These are phyloP conservation scores for Rhizophora mangle DNA, from an alignment of 345 rosid species.

Conservation along the genomic window DNA sequence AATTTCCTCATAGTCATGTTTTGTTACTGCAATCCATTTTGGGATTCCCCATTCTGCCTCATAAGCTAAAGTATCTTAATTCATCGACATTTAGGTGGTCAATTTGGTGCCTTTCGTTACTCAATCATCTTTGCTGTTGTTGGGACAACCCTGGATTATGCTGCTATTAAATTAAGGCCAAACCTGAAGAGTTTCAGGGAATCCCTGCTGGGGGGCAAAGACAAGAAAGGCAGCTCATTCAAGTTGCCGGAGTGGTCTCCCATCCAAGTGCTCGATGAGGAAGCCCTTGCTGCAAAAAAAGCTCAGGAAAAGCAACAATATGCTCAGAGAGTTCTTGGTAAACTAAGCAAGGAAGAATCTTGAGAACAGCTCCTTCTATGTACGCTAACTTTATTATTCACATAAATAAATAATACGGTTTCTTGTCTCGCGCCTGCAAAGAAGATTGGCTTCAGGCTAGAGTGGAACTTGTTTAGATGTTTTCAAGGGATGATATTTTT, in stretches of 20 bases:
- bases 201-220: conserved; percentile 17
- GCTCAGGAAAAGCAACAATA: conserved; percentile 56
- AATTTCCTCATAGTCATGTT: too few species aligned
- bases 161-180: conserved; percentile 48
- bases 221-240: conserved; percentile 32
- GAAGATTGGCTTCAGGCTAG: neutral
- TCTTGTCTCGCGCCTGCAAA: neutral
- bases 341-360: conserved; percentile 64
- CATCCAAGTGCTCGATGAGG: conserved; percentile 75
- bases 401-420: neutral
- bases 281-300: conserved; percentile 68
- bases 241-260: conserved; percentile 87
- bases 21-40: too few species aligned
- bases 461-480: neutral
- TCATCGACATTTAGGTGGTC: conserved; percentile 57
- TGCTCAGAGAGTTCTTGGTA: conserved; percentile 39
- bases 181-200: conserved; percentile 28
- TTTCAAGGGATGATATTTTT: neutral
- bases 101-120: conserved; percentile 67
- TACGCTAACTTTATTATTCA: neutral
- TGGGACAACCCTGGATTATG: conserved; percentile 61
- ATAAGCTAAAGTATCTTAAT: neutral
- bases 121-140: conserved; percentile 55
- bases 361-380: conserved; percentile 16
- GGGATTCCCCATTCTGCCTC: too few species aligned